phyloP scores from a whole-genome alignment of 169 alveolate genomes.

The Babesia sp. region DNA sequence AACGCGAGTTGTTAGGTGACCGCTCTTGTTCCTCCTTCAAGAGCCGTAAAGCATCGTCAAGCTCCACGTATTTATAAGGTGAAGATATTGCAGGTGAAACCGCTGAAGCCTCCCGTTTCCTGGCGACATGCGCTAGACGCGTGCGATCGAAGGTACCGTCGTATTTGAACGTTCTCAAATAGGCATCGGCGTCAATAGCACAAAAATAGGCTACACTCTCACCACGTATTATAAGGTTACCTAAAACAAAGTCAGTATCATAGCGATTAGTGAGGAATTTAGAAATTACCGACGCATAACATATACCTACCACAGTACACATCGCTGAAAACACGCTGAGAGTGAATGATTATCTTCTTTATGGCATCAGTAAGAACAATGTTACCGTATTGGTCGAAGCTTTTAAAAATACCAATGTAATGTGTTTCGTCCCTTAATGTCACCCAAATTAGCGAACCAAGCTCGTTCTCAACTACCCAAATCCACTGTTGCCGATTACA shows the following conservation, averaged over 20 bases:
- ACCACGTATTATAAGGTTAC: slow-evolving; percentile 75
- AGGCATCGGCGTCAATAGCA: slow-evolving; percentile 70
- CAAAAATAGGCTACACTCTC: slow-evolving; percentile 80
- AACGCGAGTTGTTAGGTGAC: background rate
- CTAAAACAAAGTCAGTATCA: slow-evolving; percentile 21
- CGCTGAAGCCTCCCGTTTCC: slow-evolving; percentile 10
- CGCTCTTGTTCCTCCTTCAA: slow-evolving; percentile 52
- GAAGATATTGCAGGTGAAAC: background rate
- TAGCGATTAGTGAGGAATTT: background rate
- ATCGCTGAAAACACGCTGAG: slow-evolving; percentile 69
- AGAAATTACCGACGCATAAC: background rate
- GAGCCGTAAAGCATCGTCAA: slow-evolving; percentile 51
- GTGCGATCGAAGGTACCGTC: slow-evolving; percentile 31
- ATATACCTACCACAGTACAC: slow-evolving; percentile 71
- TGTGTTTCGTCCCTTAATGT: slow-evolving; percentile 75
- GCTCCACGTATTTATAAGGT: slow-evolving; percentile 27
- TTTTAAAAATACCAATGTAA: slow-evolving; percentile 74
- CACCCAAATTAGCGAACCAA: slow-evolving; percentile 76
- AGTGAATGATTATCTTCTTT: slow-evolving; percentile 65
- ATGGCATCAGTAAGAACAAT: slow-evolving; percentile 74
- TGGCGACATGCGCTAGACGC: slow-evolving; percentile 8
- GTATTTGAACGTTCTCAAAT: slow-evolving; percentile 68
- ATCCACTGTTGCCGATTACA: slow-evolving; percentile 74
- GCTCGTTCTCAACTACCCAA: slow-evolving; percentile 76
- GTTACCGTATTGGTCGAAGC: slow-evolving; percentile 79